These are phyloP conservation scores for Fusarium metavorans DNA, from an alignment of 2,329 filamentous ascomycete genomes.

Conservation along the genomic window DNA sequence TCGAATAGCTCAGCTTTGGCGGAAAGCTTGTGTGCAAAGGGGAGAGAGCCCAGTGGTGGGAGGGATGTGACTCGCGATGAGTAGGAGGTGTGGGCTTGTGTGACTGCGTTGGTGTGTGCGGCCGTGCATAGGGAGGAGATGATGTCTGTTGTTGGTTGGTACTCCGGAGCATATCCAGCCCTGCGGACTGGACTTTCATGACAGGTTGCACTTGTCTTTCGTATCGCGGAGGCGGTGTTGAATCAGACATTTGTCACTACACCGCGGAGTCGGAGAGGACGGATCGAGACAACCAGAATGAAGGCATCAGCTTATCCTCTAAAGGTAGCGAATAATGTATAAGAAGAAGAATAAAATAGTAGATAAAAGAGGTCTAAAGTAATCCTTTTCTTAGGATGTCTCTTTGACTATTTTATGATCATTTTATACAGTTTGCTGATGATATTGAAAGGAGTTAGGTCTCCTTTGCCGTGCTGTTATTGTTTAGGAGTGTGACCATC, in stretches of 20 bases:
- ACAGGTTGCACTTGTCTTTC: background rate
- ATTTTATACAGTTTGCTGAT: background rate
- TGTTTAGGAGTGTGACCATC: background rate
- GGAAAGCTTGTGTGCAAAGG: background rate
- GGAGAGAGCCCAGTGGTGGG: background rate
- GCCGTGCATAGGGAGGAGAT: background rate
- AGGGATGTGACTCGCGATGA: background rate
- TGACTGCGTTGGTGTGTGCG: background rate
- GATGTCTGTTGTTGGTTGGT: background rate
- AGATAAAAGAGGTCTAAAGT: background rate
- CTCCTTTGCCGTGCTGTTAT: background rate
- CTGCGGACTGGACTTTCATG: background rate
- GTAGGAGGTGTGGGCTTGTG: background rate
- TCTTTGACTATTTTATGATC: background rate
- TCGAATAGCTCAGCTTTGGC: constrained; percentile 2
- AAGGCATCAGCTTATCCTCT: background rate
- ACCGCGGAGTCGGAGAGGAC: background rate
- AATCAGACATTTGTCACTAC: constrained; percentile 3
- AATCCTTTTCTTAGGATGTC: background rate
- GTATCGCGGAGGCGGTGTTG: constrained; percentile 3
- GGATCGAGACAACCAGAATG: background rate
- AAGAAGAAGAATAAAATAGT: background rate
- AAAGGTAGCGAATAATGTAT: background rate
- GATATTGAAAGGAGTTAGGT: background rate
- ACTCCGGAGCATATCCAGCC: constrained; percentile 5